These are phyloP conservation scores for Picea mariana DNA, from an alignment of 83 land plant species.

Conservation along the genomic window DNA sequence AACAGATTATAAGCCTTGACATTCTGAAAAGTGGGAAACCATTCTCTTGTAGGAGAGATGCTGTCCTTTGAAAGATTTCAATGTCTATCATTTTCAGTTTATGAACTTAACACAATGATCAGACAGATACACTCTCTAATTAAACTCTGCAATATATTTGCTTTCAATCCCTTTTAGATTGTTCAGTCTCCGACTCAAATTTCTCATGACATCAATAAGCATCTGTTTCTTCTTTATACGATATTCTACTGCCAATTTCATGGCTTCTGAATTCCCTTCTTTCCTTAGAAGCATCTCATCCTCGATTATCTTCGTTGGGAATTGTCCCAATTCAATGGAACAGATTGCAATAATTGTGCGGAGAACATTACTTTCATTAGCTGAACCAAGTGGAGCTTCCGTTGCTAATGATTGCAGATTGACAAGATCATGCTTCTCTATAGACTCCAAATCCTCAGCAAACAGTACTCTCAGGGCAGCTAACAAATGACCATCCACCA, in stretches of 20 bases:
- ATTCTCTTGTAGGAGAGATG: too few relatives aligned
- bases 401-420: conserved; percentile 49
- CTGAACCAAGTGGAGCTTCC: conserved; percentile 65
- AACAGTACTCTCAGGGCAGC: too few relatives aligned
- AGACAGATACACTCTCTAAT: too few relatives aligned
- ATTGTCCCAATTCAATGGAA: conserved; percentile 67
- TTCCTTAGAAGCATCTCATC: too few relatives aligned
- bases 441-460: too few relatives aligned
- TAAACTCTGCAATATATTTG: not conserved
- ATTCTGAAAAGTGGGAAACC: too few relatives aligned
- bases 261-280: conserved; percentile 32
- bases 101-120: too few relatives aligned
- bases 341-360: conserved; percentile 73
- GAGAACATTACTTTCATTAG: conserved; percentile 56
- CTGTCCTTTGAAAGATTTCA: too few relatives aligned
- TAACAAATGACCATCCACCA: conserved; percentile 70
- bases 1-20: too few relatives aligned
- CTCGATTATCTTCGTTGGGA: conserved; percentile 47
- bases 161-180: conserved; percentile 18
- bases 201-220: conserved; percentile 65
- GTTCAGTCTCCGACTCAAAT: conserved; percentile 47
- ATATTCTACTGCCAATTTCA: conserved; percentile 57
- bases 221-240: conserved; percentile 75
- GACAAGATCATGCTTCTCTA: conserved; percentile 37
- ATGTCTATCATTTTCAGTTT: too few relatives aligned